These are phyloP conservation scores for Phytopythium vexans DNA, from an alignment of 352 stramenopile genomes.

Conservation along the genomic window DNA sequence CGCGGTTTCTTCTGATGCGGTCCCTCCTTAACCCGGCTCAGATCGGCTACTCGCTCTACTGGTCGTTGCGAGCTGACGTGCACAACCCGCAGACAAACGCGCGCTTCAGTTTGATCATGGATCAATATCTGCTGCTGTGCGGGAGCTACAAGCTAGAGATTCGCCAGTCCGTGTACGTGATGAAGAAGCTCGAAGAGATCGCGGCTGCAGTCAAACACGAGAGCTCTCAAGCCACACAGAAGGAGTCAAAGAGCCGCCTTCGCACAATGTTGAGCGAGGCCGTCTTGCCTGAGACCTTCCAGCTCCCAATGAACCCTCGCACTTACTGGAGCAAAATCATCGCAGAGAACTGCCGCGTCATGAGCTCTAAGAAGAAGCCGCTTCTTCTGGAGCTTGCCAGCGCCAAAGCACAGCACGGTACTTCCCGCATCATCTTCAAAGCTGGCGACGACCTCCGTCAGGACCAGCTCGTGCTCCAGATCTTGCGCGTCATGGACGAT, in stretches of 20 bases:
- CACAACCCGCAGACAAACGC: conserved; percentile 58
- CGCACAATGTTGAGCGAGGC: conserved; percentile 46
- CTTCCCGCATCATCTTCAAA: conserved; percentile 90
- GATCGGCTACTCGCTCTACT: conserved; percentile 84
- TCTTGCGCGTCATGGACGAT: conserved; percentile 90
- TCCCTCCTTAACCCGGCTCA: conserved; percentile 67
- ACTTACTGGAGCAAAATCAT: conserved; percentile 80
- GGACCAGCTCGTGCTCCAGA: conserved; percentile 91
- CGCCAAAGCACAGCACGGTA: conserved; percentile 53
- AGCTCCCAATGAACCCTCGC: conserved; percentile 84
- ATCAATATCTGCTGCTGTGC: conserved; percentile 86
- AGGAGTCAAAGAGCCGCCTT: conserved; percentile 46
- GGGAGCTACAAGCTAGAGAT: conserved; percentile 87
- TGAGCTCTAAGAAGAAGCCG: conserved; percentile 93
- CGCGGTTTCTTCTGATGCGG: conserved; percentile 75
- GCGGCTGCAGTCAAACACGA: conserved; percentile 62
- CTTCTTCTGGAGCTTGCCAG: conserved; percentile 87
- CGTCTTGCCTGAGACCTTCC: conserved; percentile 82
- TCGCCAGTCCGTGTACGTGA: conserved; percentile 89
- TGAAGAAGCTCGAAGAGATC: conserved; percentile 88
- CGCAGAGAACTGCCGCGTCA: conserved; percentile 85
- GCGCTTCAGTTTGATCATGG: conserved; percentile 65
- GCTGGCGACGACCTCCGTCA: conserved; percentile 91
- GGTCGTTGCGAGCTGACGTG: conserved; percentile 73
- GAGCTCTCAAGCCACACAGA: conserved; percentile 11